Conservation (phyloP, 1,284 basidiomycete genomes). For the Boletus mariae region DNA sequence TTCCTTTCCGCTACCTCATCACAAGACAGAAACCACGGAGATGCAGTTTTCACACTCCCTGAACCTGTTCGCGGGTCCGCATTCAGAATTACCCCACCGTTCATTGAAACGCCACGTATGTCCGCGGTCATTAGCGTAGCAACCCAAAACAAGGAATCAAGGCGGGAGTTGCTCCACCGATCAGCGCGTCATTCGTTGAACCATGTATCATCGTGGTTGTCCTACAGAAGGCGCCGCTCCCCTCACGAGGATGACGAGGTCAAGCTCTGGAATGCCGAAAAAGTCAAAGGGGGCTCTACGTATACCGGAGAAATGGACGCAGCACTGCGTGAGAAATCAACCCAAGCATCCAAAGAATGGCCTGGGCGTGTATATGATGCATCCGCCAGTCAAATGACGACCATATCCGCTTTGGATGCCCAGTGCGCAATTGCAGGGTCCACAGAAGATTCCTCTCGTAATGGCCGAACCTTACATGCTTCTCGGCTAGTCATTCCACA, state of each 20-base stretch:
- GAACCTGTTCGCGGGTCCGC: conserved; percentile 25
- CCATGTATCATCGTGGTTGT: conserved; percentile 36
- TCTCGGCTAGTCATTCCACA: conserved; percentile 1
- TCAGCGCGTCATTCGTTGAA: conserved; percentile 28
- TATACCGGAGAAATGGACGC: conserved; percentile 2
- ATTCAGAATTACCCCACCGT: conserved; percentile 32
- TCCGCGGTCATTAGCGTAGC: conserved; percentile 15
- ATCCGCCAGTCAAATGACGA: conserved; percentile 1
- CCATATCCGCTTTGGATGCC: conserved; percentile 6
- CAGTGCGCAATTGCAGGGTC: conserved; percentile 9
- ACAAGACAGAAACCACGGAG: conserved; percentile 3
- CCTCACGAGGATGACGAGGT: conserved; percentile 29
- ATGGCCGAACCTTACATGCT: conserved; percentile 1
- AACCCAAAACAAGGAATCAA: conserved; percentile 11
- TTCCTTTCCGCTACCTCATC: not conserved
- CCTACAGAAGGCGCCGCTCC: conserved; percentile 21
- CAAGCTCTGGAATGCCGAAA: conserved; percentile 38
- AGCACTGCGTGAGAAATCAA: conserved; percentile 1
- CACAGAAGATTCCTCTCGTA: conserved; percentile 6
- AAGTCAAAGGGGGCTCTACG: conserved; percentile 9
- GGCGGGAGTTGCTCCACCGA: conserved; percentile 15
- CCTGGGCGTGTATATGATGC: conserved; percentile 6
- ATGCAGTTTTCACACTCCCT: conserved; percentile 20
- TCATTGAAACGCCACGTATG: conserved; percentile 26
- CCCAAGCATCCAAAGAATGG: conserved; percentile 8